Conservation (phyloP, 352 stramenopile species). For the Globisporangium mamillatum region DNA sequence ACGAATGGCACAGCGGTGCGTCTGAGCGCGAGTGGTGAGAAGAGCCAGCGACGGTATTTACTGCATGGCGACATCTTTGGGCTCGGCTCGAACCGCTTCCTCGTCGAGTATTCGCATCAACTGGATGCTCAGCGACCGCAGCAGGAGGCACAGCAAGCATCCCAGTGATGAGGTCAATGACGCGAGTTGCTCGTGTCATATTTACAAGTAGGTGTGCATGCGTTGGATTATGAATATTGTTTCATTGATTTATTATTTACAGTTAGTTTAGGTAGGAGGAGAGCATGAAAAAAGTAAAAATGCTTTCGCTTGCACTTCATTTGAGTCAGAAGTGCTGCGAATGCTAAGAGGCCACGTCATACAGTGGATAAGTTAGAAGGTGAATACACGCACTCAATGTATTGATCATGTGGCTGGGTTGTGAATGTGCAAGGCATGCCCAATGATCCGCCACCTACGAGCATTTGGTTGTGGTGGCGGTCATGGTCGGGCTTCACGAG, state of each 20-base stretch:
- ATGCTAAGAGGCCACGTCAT: too few species aligned
- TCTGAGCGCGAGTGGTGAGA: constrained; percentile 57
- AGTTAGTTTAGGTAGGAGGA: not conserved
- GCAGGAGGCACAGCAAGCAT: not conserved
- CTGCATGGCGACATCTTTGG: constrained; percentile 81
- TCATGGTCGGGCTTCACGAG: not conserved
- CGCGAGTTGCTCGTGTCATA: not conserved
- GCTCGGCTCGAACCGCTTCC: constrained; percentile 80
- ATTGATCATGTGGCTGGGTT: too few species aligned
- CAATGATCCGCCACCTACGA: too few species aligned
- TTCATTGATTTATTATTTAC: not conserved
- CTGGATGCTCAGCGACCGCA: constrained; percentile 24
- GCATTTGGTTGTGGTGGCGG: too few species aligned
- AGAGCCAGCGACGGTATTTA: constrained; percentile 58
- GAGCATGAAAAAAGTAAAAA: not conserved
- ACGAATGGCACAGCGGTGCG: constrained; percentile 82
- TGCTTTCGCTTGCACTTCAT: not conserved
- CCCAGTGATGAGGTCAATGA: not conserved
- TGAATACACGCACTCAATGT: too few species aligned
- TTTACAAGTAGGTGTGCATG: not conserved
- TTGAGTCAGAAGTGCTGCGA: too few species aligned
- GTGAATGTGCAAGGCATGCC: too few species aligned
- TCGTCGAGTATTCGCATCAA: constrained; percentile 79
- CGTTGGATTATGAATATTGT: not conserved
- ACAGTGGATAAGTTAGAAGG: too few species aligned